A percentile compares a stretch with the other conserved stretches of the same genome.
Conservation (phyloP, 306 rosid species). For the Cajanus cajan region DNA sequence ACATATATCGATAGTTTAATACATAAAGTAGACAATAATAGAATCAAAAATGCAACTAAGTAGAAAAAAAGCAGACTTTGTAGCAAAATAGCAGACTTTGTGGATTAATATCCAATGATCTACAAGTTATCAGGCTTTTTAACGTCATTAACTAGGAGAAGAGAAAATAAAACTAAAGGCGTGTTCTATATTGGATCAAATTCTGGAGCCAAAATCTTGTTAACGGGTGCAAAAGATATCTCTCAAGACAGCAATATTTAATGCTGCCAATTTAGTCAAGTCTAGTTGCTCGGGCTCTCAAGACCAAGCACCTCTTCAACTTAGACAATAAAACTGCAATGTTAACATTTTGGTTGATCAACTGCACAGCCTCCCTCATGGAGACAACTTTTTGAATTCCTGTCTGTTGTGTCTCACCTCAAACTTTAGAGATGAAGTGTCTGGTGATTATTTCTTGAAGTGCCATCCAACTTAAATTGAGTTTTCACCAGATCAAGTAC, state of each 20-base stretch:
- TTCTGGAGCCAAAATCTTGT: neutral
- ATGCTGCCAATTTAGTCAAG: neutral
- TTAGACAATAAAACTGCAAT: neutral
- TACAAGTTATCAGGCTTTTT: slow-evolving; percentile 1
- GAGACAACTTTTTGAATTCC: neutral
- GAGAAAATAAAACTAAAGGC: neutral
- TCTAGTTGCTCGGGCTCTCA: neutral
- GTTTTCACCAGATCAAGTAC: neutral
- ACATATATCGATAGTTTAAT: neutral
- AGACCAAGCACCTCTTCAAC: slow-evolving; percentile 2
- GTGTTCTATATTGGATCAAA: neutral
- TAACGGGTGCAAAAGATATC: neutral
- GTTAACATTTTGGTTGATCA: neutral
- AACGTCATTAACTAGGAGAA: neutral
- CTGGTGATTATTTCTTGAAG: neutral
- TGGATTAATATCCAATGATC: neutral
- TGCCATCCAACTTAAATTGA: neutral
- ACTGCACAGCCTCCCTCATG: neutral
- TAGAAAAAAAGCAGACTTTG: slow-evolving; percentile 5
- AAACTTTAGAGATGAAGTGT: neutral
- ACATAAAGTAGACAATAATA: neutral
- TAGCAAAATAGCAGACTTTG: slow-evolving; percentile 5
- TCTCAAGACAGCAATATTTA: neutral
- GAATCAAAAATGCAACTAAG: slow-evolving; percentile 18
- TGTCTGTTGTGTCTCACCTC: neutral